Conservation (phyloP, 441 rosid species). For the Gossypium schwendimanii region DNA sequence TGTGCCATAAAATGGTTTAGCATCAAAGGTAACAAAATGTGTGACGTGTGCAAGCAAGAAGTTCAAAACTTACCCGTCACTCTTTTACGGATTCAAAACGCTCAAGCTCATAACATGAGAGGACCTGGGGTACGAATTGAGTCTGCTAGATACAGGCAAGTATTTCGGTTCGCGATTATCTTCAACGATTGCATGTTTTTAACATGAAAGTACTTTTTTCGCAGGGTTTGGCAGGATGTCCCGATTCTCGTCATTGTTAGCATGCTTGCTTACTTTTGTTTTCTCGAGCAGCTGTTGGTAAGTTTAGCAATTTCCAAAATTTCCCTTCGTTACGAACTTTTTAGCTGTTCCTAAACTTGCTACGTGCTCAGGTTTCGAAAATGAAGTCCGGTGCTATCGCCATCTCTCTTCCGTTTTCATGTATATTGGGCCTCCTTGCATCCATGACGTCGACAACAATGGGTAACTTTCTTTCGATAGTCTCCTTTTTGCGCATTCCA, state of each 20-base stretch:
- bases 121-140: slow-evolving; percentile 29
- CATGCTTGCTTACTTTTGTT: slow-evolving; percentile 76
- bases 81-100: slow-evolving; percentile 56
- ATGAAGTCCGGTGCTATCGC: slow-evolving; percentile 87
- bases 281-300: slow-evolving; percentile 76
- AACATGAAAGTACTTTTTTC: background rate
- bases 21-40: slow-evolving; percentile 73
- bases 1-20: slow-evolving; percentile 81
- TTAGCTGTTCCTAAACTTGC: slow-evolving; percentile 2
- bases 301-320: slow-evolving; percentile 15
- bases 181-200: background rate
- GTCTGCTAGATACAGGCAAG: slow-evolving; percentile 47
- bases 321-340: slow-evolving; percentile 12
- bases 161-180: background rate
- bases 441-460: slow-evolving; percentile 87
- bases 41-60: slow-evolving; percentile 76
- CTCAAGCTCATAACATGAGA: slow-evolving; percentile 19
- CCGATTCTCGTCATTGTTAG: slow-evolving; percentile 66
- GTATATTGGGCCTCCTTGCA: slow-evolving; percentile 82
- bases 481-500: background rate
- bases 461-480: slow-evolving; percentile 42
- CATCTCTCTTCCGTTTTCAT: slow-evolving; percentile 90
- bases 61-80: slow-evolving; percentile 68
- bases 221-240: slow-evolving; percentile 81
- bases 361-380: background rate